phyloP scores from a whole-genome alignment of 75 land plant genomes.

The Picea sitchensis region DNA sequence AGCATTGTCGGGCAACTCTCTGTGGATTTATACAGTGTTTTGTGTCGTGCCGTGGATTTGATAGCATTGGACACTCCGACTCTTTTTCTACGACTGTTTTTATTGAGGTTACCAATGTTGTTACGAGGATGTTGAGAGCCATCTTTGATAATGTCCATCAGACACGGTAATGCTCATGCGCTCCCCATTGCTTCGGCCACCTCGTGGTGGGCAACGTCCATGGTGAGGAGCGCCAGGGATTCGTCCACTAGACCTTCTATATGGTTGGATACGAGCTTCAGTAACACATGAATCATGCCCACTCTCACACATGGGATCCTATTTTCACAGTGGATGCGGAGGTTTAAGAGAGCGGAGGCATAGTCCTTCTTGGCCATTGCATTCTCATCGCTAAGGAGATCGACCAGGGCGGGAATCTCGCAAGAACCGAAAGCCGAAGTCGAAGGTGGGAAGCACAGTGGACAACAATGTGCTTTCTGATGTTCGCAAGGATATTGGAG shows the following conservation, averaged over 20 bases:
- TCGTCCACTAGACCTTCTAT: constrained; percentile 44
- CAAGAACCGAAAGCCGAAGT: background rate
- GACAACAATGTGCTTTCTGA: background rate
- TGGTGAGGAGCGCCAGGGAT: constrained; percentile 70
- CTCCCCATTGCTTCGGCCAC: constrained; percentile 52
- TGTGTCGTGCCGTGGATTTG: constrained; percentile 11
- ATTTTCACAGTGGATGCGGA: constrained; percentile 23
- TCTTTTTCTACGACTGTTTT: too few relatives aligned
- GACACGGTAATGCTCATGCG: constrained; percentile 36
- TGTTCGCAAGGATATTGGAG: background rate
- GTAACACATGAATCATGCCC: constrained; percentile 46
- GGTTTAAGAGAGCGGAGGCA: constrained; percentile 82
- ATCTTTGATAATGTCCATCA: constrained; percentile 17
- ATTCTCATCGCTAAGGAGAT: constrained; percentile 32
- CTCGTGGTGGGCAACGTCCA: constrained; percentile 46
- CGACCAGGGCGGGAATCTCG: background rate
- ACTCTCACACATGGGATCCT: too few relatives aligned
- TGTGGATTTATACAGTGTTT: constrained; percentile 16
- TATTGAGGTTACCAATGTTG: too few relatives aligned
- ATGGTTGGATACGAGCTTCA: constrained; percentile 25
- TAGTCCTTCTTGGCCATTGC: constrained; percentile 73
- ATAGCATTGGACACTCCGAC: background rate
- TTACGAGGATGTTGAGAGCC: too few relatives aligned
- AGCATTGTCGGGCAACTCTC: background rate
- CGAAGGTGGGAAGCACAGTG: background rate